A percentile compares a stretch with the other conserved stretches of the same genome.
These are phyloP conservation scores for Salvia splendens DNA, from an alignment of 257 asterid species.

Conservation along the genomic window DNA sequence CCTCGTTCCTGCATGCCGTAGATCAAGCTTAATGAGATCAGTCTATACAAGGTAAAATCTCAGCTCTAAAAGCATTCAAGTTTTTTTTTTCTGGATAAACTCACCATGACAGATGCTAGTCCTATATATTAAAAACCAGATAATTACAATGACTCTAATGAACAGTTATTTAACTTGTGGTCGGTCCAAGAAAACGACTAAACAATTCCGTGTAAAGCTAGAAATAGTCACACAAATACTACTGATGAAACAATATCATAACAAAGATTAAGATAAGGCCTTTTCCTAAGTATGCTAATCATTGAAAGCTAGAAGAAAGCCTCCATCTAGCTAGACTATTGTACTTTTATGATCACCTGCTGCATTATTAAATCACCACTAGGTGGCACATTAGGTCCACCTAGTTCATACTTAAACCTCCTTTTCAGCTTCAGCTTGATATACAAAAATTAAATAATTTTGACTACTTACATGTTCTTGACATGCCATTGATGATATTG, in stretches of 20 bases:
- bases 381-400: conserved; percentile 44
- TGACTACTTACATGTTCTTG: conserved; percentile 4
- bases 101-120: conserved; percentile 38
- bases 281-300: conserved; percentile 43
- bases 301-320: conserved; percentile 48
- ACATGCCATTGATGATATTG: background rate
- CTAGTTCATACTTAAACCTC: conserved; percentile 20
- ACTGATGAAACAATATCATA: conserved; percentile 29
- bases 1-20: conserved; percentile 57
- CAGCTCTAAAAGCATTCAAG: conserved; percentile 23
- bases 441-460: background rate
- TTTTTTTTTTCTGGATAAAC: conserved; percentile 17
- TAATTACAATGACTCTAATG: conserved; percentile 33
- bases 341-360: conserved; percentile 41
- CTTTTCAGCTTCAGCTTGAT: conserved; percentile 9
- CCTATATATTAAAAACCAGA: conserved; percentile 31
- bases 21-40: conserved; percentile 24
- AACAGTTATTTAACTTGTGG: conserved; percentile 43
- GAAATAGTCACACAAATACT: conserved; percentile 22
- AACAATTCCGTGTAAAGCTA: conserved; percentile 30
- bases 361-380: conserved; percentile 44
- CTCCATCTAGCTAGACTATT: conserved; percentile 26
- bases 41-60: background rate
- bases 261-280: conserved; percentile 34
- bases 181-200: conserved; percentile 19